These are phyloP conservation scores for Yarrowia sp. DNA, from an alignment of 805 yeast species.

Conservation along the genomic window DNA sequence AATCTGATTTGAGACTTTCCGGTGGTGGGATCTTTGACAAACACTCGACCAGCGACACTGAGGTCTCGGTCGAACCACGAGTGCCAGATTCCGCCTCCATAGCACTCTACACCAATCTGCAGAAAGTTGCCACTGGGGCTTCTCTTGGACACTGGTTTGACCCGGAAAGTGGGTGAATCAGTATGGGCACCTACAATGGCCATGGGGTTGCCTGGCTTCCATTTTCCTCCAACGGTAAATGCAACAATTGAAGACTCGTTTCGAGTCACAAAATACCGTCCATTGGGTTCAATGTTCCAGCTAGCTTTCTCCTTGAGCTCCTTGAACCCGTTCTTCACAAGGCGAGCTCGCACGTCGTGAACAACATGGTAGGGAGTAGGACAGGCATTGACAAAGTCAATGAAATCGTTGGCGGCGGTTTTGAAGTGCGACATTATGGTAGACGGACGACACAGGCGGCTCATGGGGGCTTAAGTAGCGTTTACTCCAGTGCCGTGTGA, in stretches of 20 bases:
- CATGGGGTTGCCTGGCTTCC: slow-evolving; percentile 74
- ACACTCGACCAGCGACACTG: slow-evolving; percentile 87
- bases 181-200: slow-evolving; percentile 95
- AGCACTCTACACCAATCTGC: slow-evolving; percentile 89
- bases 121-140: slow-evolving; percentile 58
- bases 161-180: slow-evolving; percentile 86
- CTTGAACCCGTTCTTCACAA: slow-evolving; percentile 61
- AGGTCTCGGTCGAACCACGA: slow-evolving; percentile 96
- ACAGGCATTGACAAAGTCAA: slow-evolving; percentile 73
- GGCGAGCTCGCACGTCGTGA: slow-evolving; percentile 52
- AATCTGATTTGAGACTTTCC: slow-evolving; percentile 60
- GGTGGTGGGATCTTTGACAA: slow-evolving; percentile 48
- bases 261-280: slow-evolving; percentile 81
- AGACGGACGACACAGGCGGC: slow-evolving; percentile 9
- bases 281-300: slow-evolving; percentile 62
- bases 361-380: slow-evolving; percentile 97
- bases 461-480: slow-evolving; percentile 21
- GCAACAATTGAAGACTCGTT: slow-evolving; percentile 88
- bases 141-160: slow-evolving; percentile 80
- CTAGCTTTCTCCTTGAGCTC: slow-evolving; percentile 67
- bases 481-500: slow-evolving; percentile 9
- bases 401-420: slow-evolving; percentile 47
- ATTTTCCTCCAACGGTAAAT: slow-evolving; percentile 71
- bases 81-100: slow-evolving; percentile 96
- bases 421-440: slow-evolving; percentile 5